phyloP scores from a whole-genome alignment of 179 eudicot species.

The Sideroxylon spinosum region DNA sequence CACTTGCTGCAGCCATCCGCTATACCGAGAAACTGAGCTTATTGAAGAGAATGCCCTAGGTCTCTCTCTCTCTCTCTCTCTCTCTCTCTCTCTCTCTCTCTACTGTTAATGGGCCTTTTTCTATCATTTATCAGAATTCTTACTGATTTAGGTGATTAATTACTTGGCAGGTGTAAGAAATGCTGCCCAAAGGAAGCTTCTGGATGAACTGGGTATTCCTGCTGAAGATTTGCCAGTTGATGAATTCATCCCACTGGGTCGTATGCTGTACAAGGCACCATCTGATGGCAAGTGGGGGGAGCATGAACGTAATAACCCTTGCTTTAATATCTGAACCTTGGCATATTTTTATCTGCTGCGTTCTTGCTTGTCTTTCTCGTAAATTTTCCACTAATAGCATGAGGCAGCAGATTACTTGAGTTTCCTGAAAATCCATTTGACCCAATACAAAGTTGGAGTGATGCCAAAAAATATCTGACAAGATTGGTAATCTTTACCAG shows the following conservation, averaged over 20 bases:
- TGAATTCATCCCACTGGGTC: constrained; percentile 82
- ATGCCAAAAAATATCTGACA: not conserved
- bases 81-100: not conserved
- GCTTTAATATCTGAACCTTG: not conserved
- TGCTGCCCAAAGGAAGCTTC: constrained; percentile 95
- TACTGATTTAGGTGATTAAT: not conserved
- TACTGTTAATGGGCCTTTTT: not conserved
- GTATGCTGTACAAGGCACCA: constrained; percentile 96
- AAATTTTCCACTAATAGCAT: not conserved
- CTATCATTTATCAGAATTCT: not conserved
- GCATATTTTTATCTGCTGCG: not conserved
- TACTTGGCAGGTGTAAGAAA: constrained; percentile 68
- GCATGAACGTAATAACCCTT: constrained; percentile 63
- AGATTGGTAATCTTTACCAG: not conserved
- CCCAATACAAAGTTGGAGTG: not conserved
- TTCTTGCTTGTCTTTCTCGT: not conserved
- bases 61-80: constrained; percentile 21
- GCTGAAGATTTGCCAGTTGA: constrained; percentile 95
- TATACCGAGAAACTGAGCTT: constrained; percentile 76
- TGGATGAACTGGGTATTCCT: constrained; percentile 89
- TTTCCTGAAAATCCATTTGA: not conserved
- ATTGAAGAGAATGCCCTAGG: constrained; percentile 72
- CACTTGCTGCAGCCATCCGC: constrained; percentile 98
- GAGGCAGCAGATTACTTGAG: not conserved
- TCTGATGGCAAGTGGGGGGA: constrained; percentile 99